Evolutionary conservation across 345 rosid species (phyloP).

Genomic region (Gossypium stocksii): DNA sequence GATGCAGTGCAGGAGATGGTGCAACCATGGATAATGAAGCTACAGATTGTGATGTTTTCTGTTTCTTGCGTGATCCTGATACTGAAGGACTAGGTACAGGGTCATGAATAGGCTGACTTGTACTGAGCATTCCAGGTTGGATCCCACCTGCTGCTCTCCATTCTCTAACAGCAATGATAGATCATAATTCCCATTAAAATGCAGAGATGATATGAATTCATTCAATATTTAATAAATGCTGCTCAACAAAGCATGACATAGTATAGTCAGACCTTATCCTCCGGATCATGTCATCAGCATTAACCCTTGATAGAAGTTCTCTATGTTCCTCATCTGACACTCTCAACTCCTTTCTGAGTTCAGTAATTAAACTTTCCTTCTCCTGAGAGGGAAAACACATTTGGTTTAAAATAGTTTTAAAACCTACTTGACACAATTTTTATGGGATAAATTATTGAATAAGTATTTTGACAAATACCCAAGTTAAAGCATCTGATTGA

Average conservation of each 20-base stretch:
- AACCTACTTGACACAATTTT: neutral
- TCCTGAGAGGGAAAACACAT: conserved; percentile 46
- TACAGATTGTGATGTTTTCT: conserved; percentile 70
- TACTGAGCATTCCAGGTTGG: conserved; percentile 58
- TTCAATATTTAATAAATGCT: conserved; percentile 14
- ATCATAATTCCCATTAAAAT: neutral
- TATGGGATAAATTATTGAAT: neutral
- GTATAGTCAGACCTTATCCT: conserved; percentile 69
- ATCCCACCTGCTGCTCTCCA: conserved; percentile 27
- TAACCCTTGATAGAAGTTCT: conserved; percentile 73
- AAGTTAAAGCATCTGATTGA: conserved; percentile 92
- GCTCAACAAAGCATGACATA: conserved; percentile 14
- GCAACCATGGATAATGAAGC: conserved; percentile 80
- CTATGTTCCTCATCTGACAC: conserved; percentile 97
- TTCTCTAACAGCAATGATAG: neutral
- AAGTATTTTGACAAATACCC: conserved; percentile 47
- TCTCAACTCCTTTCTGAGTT: conserved; percentile 89
- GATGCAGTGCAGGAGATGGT: conserved; percentile 71
- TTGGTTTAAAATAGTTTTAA: conserved; percentile 9
- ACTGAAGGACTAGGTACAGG: conserved; percentile 72
- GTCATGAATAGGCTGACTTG: conserved; percentile 61
- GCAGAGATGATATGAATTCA: conserved; percentile 17
- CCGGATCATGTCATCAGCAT: conserved; percentile 74
- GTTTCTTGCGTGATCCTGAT: conserved; percentile 87
- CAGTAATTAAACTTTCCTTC: conserved; percentile 89